Percentiles rank a stretch among this genome's conserved stretches.
Conservation (phyloP, 768 basidiomycete species). For the Lyophyllum shimeji region DNA sequence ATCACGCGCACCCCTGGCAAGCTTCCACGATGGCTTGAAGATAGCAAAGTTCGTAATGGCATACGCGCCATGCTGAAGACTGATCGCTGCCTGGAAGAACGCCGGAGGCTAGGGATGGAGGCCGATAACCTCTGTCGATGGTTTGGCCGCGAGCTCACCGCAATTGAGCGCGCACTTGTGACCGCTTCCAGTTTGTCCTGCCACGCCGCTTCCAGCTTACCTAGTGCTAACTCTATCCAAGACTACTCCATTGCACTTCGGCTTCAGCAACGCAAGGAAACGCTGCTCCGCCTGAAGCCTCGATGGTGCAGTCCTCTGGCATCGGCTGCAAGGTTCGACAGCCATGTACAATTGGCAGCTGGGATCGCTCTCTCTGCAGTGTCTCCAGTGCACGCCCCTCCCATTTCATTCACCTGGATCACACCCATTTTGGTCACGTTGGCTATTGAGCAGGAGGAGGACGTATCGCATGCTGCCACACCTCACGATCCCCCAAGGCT, state of each 20-base stretch:
- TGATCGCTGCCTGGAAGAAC: conserved; percentile 19
- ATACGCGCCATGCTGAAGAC: conserved; percentile 18
- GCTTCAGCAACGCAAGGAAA: not conserved
- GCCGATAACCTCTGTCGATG: conserved; percentile 34
- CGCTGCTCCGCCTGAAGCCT: conserved; percentile 11
- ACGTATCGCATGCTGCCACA: not conserved
- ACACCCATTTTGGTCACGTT: not conserved
- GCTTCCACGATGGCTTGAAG: conserved; percentile 31
- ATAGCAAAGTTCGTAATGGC: conserved; percentile 19
- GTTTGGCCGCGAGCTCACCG: conserved; percentile 25
- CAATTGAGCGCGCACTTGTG: not conserved
- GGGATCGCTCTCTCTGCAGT: too few species aligned
- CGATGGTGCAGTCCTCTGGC: conserved; percentile 20
- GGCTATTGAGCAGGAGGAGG: not conserved
- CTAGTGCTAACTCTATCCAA: not conserved
- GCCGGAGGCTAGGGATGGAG: conserved; percentile 12
- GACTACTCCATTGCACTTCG: not conserved
- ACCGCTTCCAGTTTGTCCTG: not conserved
- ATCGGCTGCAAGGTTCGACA: conserved; percentile 5
- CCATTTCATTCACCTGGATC: not conserved
- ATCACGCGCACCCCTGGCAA: conserved; percentile 16
- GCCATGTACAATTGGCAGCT: not conserved
- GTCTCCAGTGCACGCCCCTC: not conserved
- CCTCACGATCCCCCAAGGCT: not conserved
- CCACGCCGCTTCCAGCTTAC: not conserved